Percentiles rank a stretch among this genome's conserved stretches.
Evolutionary conservation across 2,329 filamentous ascomycete genomes (phyloP).

Genomic region (Trichoderma pleuroti): DNA sequence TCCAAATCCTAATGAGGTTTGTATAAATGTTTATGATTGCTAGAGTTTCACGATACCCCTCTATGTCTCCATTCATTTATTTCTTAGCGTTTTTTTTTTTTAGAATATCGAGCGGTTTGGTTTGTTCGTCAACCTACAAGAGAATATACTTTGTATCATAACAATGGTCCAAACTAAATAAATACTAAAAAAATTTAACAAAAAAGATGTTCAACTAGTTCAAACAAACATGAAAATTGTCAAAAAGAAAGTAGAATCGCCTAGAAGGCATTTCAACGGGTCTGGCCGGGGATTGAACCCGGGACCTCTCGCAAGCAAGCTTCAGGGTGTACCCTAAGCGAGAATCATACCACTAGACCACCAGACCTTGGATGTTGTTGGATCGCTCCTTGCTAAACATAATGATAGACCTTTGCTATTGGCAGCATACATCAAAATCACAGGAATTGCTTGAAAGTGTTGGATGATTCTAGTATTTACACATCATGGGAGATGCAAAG

Average conservation of each 20-base stretch:
- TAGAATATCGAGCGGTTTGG: too few species aligned
- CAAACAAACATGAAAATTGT: neutral
- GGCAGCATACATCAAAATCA: neutral
- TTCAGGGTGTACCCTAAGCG: conserved; percentile 17
- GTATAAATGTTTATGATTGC: neutral
- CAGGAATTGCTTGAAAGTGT: neutral
- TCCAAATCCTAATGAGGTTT: neutral
- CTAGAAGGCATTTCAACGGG: conserved; percentile 24
- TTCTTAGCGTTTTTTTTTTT: too few species aligned
- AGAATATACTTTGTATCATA: neutral
- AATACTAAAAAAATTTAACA: neutral
- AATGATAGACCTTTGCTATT: neutral
- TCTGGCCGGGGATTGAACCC: conserved; percentile 47
- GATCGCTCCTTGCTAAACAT: neutral
- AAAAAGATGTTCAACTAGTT: neutral
- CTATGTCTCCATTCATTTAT: neutral
- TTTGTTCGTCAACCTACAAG: too few species aligned
- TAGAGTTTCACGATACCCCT: neutral
- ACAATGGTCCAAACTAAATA: neutral
- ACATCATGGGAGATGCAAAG: neutral
- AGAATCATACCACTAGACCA: conserved; percentile 20
- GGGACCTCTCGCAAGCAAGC: conserved; percentile 41
- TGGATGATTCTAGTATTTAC: neutral
- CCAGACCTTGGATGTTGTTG: conserved; percentile 15
- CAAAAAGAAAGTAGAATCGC: neutral